Base-by-base conservation (phyloP, 2,329 filamentous ascomycete genomes). In the Nothopassalora personata region DNA sequence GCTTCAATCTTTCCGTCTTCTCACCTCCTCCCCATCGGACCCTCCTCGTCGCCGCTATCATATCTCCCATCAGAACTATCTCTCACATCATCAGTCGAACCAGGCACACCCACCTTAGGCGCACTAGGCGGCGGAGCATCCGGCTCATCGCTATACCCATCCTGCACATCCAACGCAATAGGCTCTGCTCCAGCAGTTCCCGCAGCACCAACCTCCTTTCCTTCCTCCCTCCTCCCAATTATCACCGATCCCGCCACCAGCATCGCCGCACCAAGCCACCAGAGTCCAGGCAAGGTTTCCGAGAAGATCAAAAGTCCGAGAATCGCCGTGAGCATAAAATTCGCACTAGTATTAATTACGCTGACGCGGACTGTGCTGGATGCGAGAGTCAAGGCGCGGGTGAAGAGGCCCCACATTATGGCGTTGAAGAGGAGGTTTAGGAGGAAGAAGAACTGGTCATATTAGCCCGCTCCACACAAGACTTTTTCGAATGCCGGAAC, bases 341-440 rank as follows among this genome's bases (percentile, higher is more conserved):
- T 93, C 58, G 87, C 81, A 13, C 87, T 90, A 2, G 89, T 92
- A 73, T 93, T 93, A 73, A 93, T 85, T 71, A 93, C 87, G 65
- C 85, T 87, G 52, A 92, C 89, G 69, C 90, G 88, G 0, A 89
- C 90, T 8, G 89, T 91, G 1, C 88, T 91, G 59, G 83, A 82
- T 13, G 88, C 88, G 18, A 83, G 81, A 0, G 88, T 85, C n/a
- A 93, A 82, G 54, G 89, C 89, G 53, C 84, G 83, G 6, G 89
- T 93, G 76, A 92, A 93, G 51, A 93, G 81, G 0, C 87, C 85
- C 89, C 89, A 93, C 89, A 93, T 93, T 74, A 90, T 79, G 54
- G 83, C 87, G 69, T 91, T 91, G 74, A 91, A 91, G 54, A 82
- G 73, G 48, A 91, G 79, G 68, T 91, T 93, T 11, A 92, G 80